These are phyloP conservation scores for Alternaria novae-zelandiae DNA, from an alignment of 2,329 filamentous ascomycete genomes.

Conservation along the genomic window DNA sequence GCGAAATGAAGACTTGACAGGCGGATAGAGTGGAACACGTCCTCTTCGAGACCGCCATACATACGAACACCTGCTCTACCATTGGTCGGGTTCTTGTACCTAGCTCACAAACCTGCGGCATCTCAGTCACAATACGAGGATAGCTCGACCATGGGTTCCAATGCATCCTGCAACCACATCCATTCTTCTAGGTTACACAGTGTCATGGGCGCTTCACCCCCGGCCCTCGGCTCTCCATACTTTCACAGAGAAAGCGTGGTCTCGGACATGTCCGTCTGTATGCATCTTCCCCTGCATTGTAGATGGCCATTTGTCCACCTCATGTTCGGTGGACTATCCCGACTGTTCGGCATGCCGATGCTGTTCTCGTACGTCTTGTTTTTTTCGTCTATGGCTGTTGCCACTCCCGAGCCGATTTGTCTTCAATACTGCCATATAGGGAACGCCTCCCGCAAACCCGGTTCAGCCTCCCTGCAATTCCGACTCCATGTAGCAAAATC, in stretches of 20 bases:
- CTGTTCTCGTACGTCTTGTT: not conserved
- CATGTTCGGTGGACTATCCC: not conserved
- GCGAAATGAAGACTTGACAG: slow-evolving; percentile 9
- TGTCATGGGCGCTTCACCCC: not conserved
- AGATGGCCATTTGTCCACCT: not conserved
- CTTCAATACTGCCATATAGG: not conserved
- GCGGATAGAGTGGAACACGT: slow-evolving; percentile 11
- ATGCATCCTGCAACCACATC: slow-evolving; percentile 11
- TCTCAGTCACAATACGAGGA: slow-evolving; percentile 10
- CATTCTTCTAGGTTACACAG: slow-evolving; percentile 10
- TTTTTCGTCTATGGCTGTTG: not conserved
- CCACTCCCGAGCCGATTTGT: not conserved
- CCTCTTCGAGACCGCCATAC: slow-evolving; percentile 19
- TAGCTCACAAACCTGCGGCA: slow-evolving; percentile 18
- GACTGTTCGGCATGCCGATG: slow-evolving; percentile 1
- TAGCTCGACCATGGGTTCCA: not conserved
- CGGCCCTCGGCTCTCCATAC: slow-evolving; percentile 9
- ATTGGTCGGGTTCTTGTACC: slow-evolving; percentile 6
- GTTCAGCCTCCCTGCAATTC: not conserved
- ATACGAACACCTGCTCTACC: slow-evolving; percentile 13
- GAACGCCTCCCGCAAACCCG: not conserved
- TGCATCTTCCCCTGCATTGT: slow-evolving; percentile 4
- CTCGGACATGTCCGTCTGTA: slow-evolving; percentile 6
- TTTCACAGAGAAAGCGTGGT: not conserved
- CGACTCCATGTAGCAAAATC: not conserved